phyloP scores from a whole-genome alignment of 129 eudicot species.

The Tanacetum coccineum region DNA sequence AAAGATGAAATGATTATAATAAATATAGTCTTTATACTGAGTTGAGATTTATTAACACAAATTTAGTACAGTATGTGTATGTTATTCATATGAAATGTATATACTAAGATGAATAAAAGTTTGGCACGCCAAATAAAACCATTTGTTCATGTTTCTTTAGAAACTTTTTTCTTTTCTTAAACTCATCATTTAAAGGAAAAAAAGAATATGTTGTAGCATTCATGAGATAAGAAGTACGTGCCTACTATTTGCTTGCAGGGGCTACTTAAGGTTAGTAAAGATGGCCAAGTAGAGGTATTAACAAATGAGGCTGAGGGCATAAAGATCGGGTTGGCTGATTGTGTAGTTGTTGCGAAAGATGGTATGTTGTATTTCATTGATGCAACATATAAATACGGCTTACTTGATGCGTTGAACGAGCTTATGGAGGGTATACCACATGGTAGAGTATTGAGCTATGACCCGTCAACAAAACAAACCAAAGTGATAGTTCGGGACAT shows the following conservation, averaged over 20 bases:
- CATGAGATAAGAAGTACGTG: too few relatives aligned
- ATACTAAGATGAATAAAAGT: too few relatives aligned
- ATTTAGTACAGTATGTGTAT: too few relatives aligned
- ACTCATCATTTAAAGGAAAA: too few relatives aligned
- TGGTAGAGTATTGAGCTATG: conserved; percentile 68
- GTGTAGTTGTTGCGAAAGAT: conserved; percentile 17
- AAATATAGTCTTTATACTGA: too few relatives aligned
- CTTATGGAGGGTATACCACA: conserved; percentile 41
- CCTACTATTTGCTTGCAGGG: conserved; percentile 28
- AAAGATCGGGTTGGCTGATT: conserved; percentile 13
- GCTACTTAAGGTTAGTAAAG: conserved; percentile 16
- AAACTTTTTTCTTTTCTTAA: too few relatives aligned
- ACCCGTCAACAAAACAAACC: conserved; percentile 55
- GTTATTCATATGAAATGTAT: too few relatives aligned
- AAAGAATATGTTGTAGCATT: too few relatives aligned
- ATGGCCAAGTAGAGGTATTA: conserved; percentile 19
- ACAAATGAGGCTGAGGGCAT: conserved; percentile 25
- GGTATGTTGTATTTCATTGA: conserved; percentile 28
- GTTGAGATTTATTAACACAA: too few relatives aligned
- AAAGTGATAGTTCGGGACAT: conserved; percentile 54
- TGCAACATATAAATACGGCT: conserved; percentile 6
- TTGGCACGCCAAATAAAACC: too few relatives aligned
- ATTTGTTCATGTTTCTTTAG: too few relatives aligned
- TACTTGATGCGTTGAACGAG: not conserved
- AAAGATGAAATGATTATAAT: too few relatives aligned